phyloP scores from a whole-genome alignment of 371 early-diverging fungal genomes.

The Mortierella sp. region DNA sequence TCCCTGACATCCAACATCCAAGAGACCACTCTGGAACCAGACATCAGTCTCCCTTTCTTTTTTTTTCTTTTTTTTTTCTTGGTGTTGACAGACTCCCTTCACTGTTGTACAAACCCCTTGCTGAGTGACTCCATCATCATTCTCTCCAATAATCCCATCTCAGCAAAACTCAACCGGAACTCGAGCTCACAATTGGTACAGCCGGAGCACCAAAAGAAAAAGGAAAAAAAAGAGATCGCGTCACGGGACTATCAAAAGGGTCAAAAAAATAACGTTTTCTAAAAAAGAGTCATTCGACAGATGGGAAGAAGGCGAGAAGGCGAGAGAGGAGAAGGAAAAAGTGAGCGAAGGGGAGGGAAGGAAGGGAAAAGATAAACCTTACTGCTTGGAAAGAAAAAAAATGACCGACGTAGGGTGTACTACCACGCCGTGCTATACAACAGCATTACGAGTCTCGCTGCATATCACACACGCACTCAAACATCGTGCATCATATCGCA shows the following conservation, averaged over 20 bases:
- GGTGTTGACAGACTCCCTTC: background rate
- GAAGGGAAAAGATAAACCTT: background rate
- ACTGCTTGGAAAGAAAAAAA: conserved; percentile 1
- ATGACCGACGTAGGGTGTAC: conserved; percentile 1
- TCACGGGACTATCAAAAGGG: background rate
- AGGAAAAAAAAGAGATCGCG: background rate
- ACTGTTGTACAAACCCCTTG: background rate
- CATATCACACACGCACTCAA: conserved; percentile 3
- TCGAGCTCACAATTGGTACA: conserved; percentile 4
- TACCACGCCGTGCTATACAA: background rate
- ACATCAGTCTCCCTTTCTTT: background rate
- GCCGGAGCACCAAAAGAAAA: conserved; percentile 7
- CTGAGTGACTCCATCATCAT: background rate
- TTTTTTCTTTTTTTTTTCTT: background rate
- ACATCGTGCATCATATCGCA: conserved; percentile 11
- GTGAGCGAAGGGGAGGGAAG: background rate
- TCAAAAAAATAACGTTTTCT: background rate
- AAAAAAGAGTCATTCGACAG: conserved; percentile 11
- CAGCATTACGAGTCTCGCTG: background rate
- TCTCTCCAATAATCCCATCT: background rate
- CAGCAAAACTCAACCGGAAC: background rate
- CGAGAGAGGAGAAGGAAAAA: background rate
- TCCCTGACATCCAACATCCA: background rate
- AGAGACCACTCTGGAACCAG: background rate
- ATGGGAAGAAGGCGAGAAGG: conserved; percentile 8